phyloP scores from a whole-genome alignment of 306 rosid genomes.

The Fragaria vesca region DNA sequence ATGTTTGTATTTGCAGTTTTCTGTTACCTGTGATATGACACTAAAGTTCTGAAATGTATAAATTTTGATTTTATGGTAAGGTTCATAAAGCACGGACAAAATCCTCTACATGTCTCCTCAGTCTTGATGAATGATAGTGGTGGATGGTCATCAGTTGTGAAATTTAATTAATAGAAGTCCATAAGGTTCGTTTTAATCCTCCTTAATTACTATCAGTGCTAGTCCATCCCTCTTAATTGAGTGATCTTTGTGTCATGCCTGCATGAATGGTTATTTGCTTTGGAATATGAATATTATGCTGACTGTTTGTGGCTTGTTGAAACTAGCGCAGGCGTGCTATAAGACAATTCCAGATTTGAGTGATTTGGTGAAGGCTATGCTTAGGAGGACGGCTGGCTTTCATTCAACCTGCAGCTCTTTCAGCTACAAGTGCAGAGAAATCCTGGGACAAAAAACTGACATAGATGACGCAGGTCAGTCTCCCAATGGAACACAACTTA shows the following conservation, averaged over 20 bases:
- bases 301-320: not conserved
- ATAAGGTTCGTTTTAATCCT: conserved; percentile 30
- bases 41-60: not conserved
- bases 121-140: conserved; percentile 35
- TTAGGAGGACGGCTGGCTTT: not conserved
- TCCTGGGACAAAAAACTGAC: not conserved
- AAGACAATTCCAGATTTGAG: not conserved
- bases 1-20: conserved; percentile 19
- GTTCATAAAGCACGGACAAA: conserved; percentile 47
- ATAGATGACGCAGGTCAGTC: not conserved
- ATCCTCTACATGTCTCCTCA: conserved; percentile 28
- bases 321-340: not conserved
- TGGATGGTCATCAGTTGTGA: conserved; percentile 7
- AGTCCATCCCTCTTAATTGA: not conserved
- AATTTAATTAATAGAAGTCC: not conserved
- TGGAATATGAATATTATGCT: not conserved
- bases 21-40: conserved; percentile 10
- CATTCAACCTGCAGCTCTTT: conserved; percentile 1
- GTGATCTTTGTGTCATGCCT: not conserved
- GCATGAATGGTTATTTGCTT: not conserved
- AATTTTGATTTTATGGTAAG: conserved; percentile 35
- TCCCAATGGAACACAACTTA: not conserved
- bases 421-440: not conserved
- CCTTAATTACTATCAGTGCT: not conserved
- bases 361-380: not conserved